phyloP scores from a whole-genome alignment of 23 red algal species.

The Gracilaria caudata region DNA sequence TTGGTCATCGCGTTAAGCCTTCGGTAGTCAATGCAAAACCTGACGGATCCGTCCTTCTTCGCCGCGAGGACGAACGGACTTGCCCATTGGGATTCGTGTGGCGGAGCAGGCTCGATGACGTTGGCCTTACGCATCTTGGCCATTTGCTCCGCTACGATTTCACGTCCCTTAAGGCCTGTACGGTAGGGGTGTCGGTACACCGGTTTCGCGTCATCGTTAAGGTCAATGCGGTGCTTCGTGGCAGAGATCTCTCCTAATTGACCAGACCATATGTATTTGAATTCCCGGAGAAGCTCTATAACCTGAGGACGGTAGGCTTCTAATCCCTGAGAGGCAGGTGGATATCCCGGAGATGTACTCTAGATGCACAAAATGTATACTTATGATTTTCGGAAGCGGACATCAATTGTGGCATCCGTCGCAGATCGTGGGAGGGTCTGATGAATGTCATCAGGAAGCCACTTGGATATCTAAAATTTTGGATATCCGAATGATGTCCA shows the following conservation, averaged over 20 bases:
- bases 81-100: conserved; percentile 52
- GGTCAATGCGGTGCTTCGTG: conserved; percentile 2
- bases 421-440: too few relatives aligned
- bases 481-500: too few relatives aligned
- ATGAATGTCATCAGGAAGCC: too few relatives aligned
- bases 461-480: too few relatives aligned
- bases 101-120: conserved; percentile 9
- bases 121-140: neutral
- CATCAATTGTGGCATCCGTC: too few relatives aligned
- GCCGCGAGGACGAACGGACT: conserved; percentile 35
- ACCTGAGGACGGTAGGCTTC: neutral
- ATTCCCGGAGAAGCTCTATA: neutral
- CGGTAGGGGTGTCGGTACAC: neutral
- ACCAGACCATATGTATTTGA: neutral
- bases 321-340: neutral
- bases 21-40: neutral
- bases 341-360: neutral
- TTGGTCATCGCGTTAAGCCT: neutral
- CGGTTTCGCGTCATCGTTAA: neutral
- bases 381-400: too few relatives aligned
- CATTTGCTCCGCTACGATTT: neutral
- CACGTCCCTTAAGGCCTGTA: neutral
- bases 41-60: conserved; percentile 31
- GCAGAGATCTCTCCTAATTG: neutral
- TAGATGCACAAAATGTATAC: too few relatives aligned